Base-by-base conservation (phyloP, 306 rosid species). In the Fagus crenata region DNA sequence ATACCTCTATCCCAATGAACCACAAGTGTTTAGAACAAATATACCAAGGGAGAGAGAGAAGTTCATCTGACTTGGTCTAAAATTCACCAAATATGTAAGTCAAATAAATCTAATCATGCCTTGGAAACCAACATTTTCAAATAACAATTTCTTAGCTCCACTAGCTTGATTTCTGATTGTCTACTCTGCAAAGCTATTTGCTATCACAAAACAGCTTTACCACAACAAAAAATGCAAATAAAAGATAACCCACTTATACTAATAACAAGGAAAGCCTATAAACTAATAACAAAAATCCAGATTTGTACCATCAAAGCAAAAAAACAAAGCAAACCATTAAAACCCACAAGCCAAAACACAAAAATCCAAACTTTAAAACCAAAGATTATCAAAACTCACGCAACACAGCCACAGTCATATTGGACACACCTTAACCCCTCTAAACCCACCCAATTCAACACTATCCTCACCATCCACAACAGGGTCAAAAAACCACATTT, bases 301-400 rank as follows among this genome's bases (percentile, higher is more conserved):
- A 58, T 58, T 58, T 58, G 22, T 8, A 58, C 36, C 64, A 58
- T 32, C 6, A 39, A 4, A 39, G 2, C 36, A 37, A 12, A 46
- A 3, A 81, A 41, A n/a, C 55, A 49, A 75, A 69, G 2, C 28
- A 80, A 36, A 59, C 9, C 67, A 53, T 17, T 39, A 7, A 67
- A 37, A 75, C 42, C 36, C 73, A 76, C 53, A 9, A 55, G 46
- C 58, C 12, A 33, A 32, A 64, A 13, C 72, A 28, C 55, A 53
- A 5, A 56, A 65, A 71, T 11, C 49, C 18, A 42, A 75, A 67
- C 46, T 65, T 65, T 37, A 17, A 31, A 15, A 37, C 22, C 42
- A 1, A 1, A 12, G 49, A 67, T 78, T 72, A 43, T 5, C 18
- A 13, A 55, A 73, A 73, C 75, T 17, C 49, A 86, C 89, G 89